phyloP scores from a whole-genome alignment of 2,329 filamentous ascomycete species.

The Xylariaceae sp. region DNA sequence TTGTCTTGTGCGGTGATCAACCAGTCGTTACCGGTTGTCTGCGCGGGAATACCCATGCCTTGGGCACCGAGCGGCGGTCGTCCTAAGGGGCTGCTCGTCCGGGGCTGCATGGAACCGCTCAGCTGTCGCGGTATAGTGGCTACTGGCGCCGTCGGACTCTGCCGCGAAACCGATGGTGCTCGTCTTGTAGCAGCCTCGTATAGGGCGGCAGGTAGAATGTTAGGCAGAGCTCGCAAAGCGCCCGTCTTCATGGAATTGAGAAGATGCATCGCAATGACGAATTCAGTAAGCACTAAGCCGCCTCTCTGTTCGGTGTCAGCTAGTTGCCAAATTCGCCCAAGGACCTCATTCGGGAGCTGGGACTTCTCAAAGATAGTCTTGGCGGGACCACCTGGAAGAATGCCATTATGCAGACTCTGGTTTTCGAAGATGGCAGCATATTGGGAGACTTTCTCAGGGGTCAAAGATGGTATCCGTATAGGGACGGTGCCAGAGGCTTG shows the following conservation, averaged over 20 bases:
- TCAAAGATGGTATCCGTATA: conserved; percentile 83
- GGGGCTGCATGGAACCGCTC: conserved; percentile 63
- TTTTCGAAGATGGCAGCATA: conserved; percentile 89
- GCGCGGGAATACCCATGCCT: conserved; percentile 33
- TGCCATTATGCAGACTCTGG: conserved; percentile 70
- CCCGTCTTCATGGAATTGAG: conserved; percentile 87
- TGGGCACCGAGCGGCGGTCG: conserved; percentile 47
- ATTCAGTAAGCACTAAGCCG: conserved; percentile 80
- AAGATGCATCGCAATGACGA: conserved; percentile 97
- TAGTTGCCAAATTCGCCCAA: conserved; percentile 95
- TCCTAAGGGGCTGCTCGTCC: conserved; percentile 57
- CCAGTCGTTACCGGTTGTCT: conserved; percentile 63
- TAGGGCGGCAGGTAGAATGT: conserved; percentile 73
- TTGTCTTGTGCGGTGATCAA: conserved; percentile 80
- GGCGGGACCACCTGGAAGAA: conserved; percentile 79
- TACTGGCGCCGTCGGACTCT: conserved; percentile 53
- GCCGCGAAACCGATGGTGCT: conserved; percentile 42
- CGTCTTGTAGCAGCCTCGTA: conserved; percentile 85
- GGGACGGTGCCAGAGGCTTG: conserved; percentile 61
- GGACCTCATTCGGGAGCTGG: conserved; percentile 78
- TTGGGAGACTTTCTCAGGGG: conserved; percentile 82
- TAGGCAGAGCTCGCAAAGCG: conserved; percentile 72
- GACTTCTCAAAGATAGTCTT: conserved; percentile 96
- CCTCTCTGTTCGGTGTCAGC: conserved; percentile 92
- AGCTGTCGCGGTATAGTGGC: conserved; percentile 78